phyloP scores from a whole-genome alignment of 768 basidiomycete species.

The Chalciporus piperatus region DNA sequence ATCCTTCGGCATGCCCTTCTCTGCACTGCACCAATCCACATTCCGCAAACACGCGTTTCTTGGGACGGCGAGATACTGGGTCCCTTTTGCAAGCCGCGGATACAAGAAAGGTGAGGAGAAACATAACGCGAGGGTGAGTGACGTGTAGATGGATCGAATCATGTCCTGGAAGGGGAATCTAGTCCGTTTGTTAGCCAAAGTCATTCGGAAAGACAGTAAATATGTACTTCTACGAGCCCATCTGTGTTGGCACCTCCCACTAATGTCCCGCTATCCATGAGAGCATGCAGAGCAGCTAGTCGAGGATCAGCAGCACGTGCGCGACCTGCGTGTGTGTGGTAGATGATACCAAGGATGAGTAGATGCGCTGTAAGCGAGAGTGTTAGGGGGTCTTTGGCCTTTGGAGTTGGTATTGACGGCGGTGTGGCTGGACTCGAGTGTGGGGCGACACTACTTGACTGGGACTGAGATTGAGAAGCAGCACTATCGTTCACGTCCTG shows the following conservation, averaged over 20 bases:
- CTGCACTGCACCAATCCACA: slow-evolving; percentile 53
- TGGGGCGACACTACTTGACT: slow-evolving; percentile 2
- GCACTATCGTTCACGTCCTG: slow-evolving; percentile 27
- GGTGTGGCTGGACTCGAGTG: not conserved
- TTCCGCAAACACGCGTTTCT: slow-evolving; percentile 63
- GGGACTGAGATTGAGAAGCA: slow-evolving; percentile 23
- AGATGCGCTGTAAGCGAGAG: slow-evolving; percentile 51
- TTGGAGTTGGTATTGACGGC: slow-evolving; percentile 12
- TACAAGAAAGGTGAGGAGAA: slow-evolving; percentile 63
- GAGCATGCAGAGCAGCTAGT: slow-evolving; percentile 57
- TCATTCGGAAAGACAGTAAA: slow-evolving; percentile 6
- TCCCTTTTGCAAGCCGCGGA: slow-evolving; percentile 69
- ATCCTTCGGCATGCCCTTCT: slow-evolving; percentile 38
- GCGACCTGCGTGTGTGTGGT: slow-evolving; percentile 58
- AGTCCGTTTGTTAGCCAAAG: not conserved
- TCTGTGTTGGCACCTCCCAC: slow-evolving; percentile 36
- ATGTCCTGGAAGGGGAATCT: slow-evolving; percentile 33
- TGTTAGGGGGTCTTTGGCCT: slow-evolving; percentile 31
- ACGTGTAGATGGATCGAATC: slow-evolving; percentile 52
- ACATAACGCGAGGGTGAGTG: slow-evolving; percentile 67
- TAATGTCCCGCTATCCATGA: slow-evolving; percentile 57
- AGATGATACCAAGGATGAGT: slow-evolving; percentile 60
- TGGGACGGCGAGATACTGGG: slow-evolving; percentile 69
- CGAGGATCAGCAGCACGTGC: slow-evolving; percentile 47
- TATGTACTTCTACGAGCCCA: slow-evolving; percentile 38